These are phyloP conservation scores for Nematodospora anomalae DNA, from an alignment of 1,139 yeast genomes.

Conservation along the genomic window DNA sequence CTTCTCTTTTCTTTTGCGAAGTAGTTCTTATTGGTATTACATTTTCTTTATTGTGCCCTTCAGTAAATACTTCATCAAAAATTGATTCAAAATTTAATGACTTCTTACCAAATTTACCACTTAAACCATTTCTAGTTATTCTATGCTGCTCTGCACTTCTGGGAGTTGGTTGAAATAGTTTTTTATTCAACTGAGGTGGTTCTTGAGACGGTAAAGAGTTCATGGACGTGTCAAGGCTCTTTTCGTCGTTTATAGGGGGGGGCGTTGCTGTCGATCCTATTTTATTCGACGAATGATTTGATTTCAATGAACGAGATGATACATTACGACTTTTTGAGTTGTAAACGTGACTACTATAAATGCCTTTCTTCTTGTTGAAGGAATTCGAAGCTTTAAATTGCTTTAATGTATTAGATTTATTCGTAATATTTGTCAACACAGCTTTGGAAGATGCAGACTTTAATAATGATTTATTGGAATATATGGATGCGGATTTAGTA, in stretches of 20 bases:
- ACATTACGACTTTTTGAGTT: constrained; percentile 11
- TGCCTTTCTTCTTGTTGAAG: constrained; percentile 36
- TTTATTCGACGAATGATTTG: constrained; percentile 6
- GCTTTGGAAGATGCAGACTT: constrained; percentile 14
- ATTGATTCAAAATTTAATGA: constrained; percentile 35
- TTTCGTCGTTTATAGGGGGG: constrained; percentile 3
- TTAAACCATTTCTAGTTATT: constrained; percentile 13
- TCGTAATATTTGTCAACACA: constrained; percentile 34
- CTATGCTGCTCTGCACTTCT: constrained; percentile 7
- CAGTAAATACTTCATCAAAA: constrained; percentile 34
- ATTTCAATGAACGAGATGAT: constrained; percentile 13
- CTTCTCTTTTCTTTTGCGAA: constrained; percentile 8
- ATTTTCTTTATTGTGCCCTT: constrained; percentile 13
- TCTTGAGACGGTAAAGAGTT: constrained; percentile 11
- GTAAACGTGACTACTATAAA: constrained; percentile 25
- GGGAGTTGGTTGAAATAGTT: constrained; percentile 24
- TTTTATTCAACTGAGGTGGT: constrained; percentile 23
- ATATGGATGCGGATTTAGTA: constrained; percentile 23
- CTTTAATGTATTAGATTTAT: constrained; percentile 22
- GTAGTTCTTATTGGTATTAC: constrained; percentile 3
- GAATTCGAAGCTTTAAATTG: constrained; percentile 43
- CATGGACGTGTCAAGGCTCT: constrained; percentile 1
- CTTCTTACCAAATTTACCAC: constrained; percentile 20
- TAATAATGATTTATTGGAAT: constrained; percentile 20
- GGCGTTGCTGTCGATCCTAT: not conserved